A percentile compares a stretch with the other conserved stretches of the same genome.
phyloP scores from a whole-genome alignment of 805 yeast genomes.

The Teunomyces stri region DNA sequence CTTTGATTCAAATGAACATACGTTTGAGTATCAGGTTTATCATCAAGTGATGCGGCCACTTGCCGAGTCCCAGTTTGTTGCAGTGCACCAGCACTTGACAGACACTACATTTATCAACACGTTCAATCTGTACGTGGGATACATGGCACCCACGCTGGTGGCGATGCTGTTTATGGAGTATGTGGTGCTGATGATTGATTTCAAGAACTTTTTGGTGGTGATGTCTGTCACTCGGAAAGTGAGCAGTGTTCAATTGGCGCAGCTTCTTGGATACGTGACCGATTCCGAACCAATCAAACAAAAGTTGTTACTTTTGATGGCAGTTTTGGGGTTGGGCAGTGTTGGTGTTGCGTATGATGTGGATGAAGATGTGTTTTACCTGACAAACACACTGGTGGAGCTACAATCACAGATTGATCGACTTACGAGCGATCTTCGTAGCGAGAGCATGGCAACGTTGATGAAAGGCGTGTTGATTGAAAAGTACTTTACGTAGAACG shows the following conservation, averaged over 20 bases:
- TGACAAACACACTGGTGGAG: neutral
- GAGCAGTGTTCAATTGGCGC: conserved; percentile 19
- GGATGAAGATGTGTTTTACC: conserved; percentile 19
- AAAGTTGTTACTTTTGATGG: conserved; percentile 21
- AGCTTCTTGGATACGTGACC: conserved; percentile 24
- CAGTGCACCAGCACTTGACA: conserved; percentile 11
- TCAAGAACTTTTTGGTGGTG: conserved; percentile 29
- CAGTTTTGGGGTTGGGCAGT: conserved; percentile 27
- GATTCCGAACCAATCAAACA: conserved; percentile 13
- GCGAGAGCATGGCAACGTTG: conserved; percentile 28
- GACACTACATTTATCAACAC: conserved; percentile 6
- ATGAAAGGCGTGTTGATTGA: conserved; percentile 25
- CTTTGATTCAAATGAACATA: conserved; percentile 13
- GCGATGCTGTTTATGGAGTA: conserved; percentile 18
- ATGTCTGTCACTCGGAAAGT: conserved; percentile 25
- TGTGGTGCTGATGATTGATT: conserved; percentile 25
- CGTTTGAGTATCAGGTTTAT: conserved; percentile 17
- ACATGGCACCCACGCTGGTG: neutral
- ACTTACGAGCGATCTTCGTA: conserved; percentile 14
- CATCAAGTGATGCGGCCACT: conserved; percentile 19
- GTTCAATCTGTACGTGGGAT: conserved; percentile 14
- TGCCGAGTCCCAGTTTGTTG: conserved; percentile 18
- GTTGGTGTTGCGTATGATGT: conserved; percentile 25
- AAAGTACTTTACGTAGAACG: conserved; percentile 15
- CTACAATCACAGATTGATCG: conserved; percentile 12